Evolutionary conservation across 495 filamentous ascomycete species (phyloP), one percentile per base, ranked within the genome.

Genomic region (Arthonia radiata): DNA sequence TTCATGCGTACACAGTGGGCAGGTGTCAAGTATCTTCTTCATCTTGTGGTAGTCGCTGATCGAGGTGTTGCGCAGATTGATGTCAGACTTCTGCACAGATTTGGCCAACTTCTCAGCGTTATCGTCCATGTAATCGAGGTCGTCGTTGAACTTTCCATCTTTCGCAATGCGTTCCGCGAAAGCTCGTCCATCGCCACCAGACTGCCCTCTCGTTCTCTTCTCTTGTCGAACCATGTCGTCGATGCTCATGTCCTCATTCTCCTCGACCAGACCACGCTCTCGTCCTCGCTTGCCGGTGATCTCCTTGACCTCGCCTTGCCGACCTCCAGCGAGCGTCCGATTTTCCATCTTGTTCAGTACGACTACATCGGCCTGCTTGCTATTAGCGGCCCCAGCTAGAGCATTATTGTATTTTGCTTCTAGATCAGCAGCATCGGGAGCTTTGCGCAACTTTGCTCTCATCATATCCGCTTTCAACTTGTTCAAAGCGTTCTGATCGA

Each of bases 211-310:
- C 4, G 72, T 90, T 34, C 81, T 67, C 27, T 76, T 64, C 46
- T 97, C 86, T 42, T 92, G 79, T 22, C 74, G 61, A 6, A 97
- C 65, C 86, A 97, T 97, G 39, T 94, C 86, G 13, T 82, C 77
- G 29, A 97, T 69, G 17, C 54, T 70, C 86, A 97, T 94, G 39
- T 93, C 79, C 27, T 92, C 80, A 35, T 93, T 97, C 30, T 79
- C 79, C 36, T 75, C 61, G 6, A 94, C 68, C 12, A 61, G 50
- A 11, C 80, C 80, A 33, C 79, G 60, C 41, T 90, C 79, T 14
- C 64, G 54, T 10, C 78, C 81, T 24, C 81, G 59, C 39, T 71
- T 81, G 29, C 59, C 86, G 17, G 68, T 63, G 18, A 89, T 49
- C 0, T 60, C 51, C 33, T 72, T 77, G 26, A 79, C 70, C 48